Base-by-base conservation (phyloP, 352 stramenopile species). In the Phytophthora aleatoria region DNA sequence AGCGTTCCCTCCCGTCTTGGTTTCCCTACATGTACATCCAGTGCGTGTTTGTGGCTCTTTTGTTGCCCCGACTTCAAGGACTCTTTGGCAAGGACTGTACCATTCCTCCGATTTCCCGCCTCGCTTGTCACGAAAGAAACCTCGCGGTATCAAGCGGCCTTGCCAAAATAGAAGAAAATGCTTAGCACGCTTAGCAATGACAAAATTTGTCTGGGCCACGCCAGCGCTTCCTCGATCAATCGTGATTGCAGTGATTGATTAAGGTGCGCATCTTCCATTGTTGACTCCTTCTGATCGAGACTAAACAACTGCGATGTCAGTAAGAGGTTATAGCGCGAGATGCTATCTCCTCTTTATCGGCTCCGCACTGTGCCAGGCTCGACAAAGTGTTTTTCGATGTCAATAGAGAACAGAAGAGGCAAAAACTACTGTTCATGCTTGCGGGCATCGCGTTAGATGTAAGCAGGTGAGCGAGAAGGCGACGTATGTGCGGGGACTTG, bases 361-460 rank as follows among this genome's bases (percentile, higher is more conserved):
- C 20, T 20, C 20, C 20, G 20, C 20, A 28, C 16, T 47, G 16
- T 47, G 41, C 16, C 16, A 47, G 41, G n/a, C 41, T 36, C 44
- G 26, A 50, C 11, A 50, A 50, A 50, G n/a, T 43, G 33, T 50
- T 39, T 50, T 57, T 48, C 51, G 52, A 42, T 58, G 36, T 48
- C 45, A 62, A 43, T 33, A 13, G 26, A 33, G 6, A n/a, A 43
- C 58, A 53, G 50, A 60, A 43, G 33, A 45, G 57, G 42, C 38
- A 20, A 53, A 47, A 47, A 2, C 20, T 15, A 38, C 20, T 69
- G 53, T 69, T 69, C 61, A 64, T 64, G 44, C 24, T 43, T 41
- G 30, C 27, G n/a, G 16, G 35, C 38, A 39, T 55, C 12, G 53
- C 13, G 20, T 12, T 11, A 42, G 10, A 44, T 51, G 50, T 67